A percentile compares a stretch with the other conserved stretches of the same genome.
These are phyloP conservation scores for Cutaneotrichosporon sp. DNA, from an alignment of 1,284 basidiomycete species.

Conservation along the genomic window DNA sequence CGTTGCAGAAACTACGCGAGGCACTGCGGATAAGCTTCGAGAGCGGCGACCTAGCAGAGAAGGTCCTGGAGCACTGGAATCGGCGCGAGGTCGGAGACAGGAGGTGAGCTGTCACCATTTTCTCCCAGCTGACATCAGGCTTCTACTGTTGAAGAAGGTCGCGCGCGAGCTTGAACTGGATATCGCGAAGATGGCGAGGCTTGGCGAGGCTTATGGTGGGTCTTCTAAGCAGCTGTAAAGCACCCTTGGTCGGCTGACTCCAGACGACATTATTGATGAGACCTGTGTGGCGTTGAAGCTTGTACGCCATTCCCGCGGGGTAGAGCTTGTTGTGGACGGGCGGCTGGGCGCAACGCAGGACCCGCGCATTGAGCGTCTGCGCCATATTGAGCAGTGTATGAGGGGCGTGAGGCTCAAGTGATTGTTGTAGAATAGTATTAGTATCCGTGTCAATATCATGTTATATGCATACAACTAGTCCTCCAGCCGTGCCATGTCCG, in stretches of 20 bases:
- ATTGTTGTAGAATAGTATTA: background rate
- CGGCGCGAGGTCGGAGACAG: slow-evolving; percentile 9
- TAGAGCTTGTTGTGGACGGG: slow-evolving; percentile 8
- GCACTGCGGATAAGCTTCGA: slow-evolving; percentile 10
- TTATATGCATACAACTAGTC: slow-evolving; percentile 21
- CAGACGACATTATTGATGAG: slow-evolving; percentile 6
- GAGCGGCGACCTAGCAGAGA: slow-evolving; percentile 10
- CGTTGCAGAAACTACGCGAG: slow-evolving; percentile 12
- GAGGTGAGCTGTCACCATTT: slow-evolving; percentile 3
- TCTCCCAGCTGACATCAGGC: background rate
- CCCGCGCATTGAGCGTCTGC: slow-evolving; percentile 8
- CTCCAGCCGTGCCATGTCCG: slow-evolving; percentile 10
- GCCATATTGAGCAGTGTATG: slow-evolving; percentile 11
- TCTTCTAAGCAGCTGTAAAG: background rate
- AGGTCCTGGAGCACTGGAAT: slow-evolving; percentile 18
- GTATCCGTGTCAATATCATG: background rate
- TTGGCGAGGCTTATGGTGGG: slow-evolving; percentile 10
- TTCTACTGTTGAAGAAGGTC: slow-evolving; percentile 6
- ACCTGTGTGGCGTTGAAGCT: slow-evolving; percentile 16
- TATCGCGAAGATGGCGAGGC: slow-evolving; percentile 6
- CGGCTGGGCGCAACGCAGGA: slow-evolving; percentile 2
- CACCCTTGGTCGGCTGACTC: background rate
- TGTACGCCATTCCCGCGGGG: slow-evolving; percentile 14
- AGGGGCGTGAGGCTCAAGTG: slow-evolving; percentile 2
- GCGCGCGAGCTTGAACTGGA: slow-evolving; percentile 15